Evolutionary conservation across 2,329 filamentous ascomycete genomes (phyloP), one percentile per base, ranked within the genome.

Genomic region (Metarhizium album): DNA sequence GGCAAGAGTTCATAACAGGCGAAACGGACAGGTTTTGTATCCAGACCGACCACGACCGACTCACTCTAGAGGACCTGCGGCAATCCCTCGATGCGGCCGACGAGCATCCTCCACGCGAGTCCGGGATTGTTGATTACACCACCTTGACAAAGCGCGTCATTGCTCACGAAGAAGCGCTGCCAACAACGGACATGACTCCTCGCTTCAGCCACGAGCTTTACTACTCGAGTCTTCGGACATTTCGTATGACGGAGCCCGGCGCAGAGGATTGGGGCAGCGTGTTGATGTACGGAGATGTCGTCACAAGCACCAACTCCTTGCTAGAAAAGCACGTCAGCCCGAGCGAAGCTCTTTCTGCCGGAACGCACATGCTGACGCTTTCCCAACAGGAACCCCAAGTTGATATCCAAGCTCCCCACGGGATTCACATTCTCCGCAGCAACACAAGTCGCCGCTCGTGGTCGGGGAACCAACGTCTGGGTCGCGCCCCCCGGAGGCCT

Each of bases 391-490:
- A 98, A 98, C 62, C 79, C 82, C 0, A 81, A 82, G 29, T 72
- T 96, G 23, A 79, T 96, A 35, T 78, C 83, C 4, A 80, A 77
- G 43, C 75, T 97, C 0, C 88, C 90, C 0, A 83, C 79, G 0
- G 93, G 93, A n/a, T 90, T 95, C 64, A 95, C 90, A 0, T 75
- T 88, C 11, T 85, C 86, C 1, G 91, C 93, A 1, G 93, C 90
- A 0, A 89, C 86, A 0, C 91, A 97, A 66, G 75, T 96, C 6
- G 87, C 90, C 0, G 93, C 85, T 7, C 83, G 93, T 37, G 93
- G 93, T 7, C 84, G 93, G 9, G 93, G 93, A 3, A 83, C 79
- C 31, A 98, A 98, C 60, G 87, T 96, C 53, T 98, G 93, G 93
- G 82, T 98, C 4, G 89, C 90, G 0, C 93, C 93, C 1, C 80